These are phyloP conservation scores for Russula griseocarnosa DNA, from an alignment of 768 basidiomycete species.

Conservation along the genomic window DNA sequence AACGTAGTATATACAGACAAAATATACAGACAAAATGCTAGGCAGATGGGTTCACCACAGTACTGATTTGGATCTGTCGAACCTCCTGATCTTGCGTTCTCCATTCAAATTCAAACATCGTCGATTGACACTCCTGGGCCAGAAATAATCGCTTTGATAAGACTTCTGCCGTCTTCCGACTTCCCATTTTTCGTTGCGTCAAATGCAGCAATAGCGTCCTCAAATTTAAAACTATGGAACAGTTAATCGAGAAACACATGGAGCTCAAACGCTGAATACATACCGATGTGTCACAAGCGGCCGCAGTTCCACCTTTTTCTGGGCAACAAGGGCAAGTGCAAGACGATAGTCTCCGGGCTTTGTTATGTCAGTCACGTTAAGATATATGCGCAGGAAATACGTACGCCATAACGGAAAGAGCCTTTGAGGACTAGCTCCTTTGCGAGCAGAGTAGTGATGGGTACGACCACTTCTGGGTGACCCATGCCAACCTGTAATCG, in stretches of 20 bases:
- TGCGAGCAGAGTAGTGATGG: constrained; percentile 60
- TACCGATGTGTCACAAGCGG: constrained; percentile 87
- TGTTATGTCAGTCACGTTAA: constrained; percentile 10
- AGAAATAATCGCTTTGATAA: constrained; percentile 88
- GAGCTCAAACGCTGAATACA: constrained; percentile 21
- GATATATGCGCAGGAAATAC: constrained; percentile 28
- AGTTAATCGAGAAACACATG: neutral
- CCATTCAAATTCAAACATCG: constrained; percentile 33
- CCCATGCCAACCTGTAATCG: constrained; percentile 79
- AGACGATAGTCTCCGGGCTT: constrained; percentile 83
- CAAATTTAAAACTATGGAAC: constrained; percentile 59
- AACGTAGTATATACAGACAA: neutral
- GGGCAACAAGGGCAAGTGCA: constrained; percentile 77
- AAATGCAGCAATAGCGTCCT: constrained; percentile 77
- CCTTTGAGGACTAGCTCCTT: constrained; percentile 84
- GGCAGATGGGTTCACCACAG: neutral
- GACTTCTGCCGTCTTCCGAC: constrained; percentile 78
- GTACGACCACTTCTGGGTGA: constrained; percentile 65
- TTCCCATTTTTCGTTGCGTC: constrained; percentile 73
- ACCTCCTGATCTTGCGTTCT: neutral
- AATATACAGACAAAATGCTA: neutral
- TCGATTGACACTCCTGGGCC: constrained; percentile 61
- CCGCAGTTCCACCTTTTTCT: constrained; percentile 80
- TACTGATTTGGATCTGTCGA: neutral
- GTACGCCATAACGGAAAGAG: constrained; percentile 86